These are phyloP conservation scores for Myxozyma sirexii DNA, from an alignment of 805 yeast species.

Conservation along the genomic window DNA sequence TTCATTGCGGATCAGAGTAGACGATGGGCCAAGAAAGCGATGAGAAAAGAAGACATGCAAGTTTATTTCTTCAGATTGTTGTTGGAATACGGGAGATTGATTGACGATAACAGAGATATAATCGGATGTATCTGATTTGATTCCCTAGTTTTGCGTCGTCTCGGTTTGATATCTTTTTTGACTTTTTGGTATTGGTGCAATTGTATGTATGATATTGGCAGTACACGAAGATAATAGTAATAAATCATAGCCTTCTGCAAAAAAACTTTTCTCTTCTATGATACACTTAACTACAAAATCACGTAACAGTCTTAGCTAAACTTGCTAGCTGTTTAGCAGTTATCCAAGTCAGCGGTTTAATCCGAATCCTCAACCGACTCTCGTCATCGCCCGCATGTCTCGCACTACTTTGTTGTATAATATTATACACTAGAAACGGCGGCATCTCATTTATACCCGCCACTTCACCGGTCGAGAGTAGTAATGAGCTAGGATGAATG, in stretches of 20 bases:
- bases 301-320: constrained; percentile 42
- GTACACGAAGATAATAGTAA: neutral
- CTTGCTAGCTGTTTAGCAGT: constrained; percentile 75
- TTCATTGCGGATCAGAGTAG: constrained; percentile 29
- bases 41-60: constrained; percentile 35
- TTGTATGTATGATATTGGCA: neutral
- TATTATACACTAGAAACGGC: constrained; percentile 70
- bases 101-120: constrained; percentile 36
- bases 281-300: too few species aligned
- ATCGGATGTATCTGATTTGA: constrained; percentile 26
- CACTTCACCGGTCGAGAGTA: constrained; percentile 43
- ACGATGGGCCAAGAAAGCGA: constrained; percentile 27
- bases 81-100: constrained; percentile 36
- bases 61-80: constrained; percentile 34
- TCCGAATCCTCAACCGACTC: constrained; percentile 54
- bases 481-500: constrained; percentile 76
- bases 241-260: neutral
- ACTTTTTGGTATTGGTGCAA: neutral
- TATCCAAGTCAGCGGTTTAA: constrained; percentile 77
- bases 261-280: neutral
- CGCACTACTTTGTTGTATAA: constrained; percentile 60
- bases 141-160: neutral
- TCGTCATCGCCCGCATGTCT: constrained; percentile 45
- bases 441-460: constrained; percentile 63
- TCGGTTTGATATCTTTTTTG: neutral